Evolutionary conservation across 257 asterid genomes (phyloP).

Genomic region (Perilla frutescens): DNA sequence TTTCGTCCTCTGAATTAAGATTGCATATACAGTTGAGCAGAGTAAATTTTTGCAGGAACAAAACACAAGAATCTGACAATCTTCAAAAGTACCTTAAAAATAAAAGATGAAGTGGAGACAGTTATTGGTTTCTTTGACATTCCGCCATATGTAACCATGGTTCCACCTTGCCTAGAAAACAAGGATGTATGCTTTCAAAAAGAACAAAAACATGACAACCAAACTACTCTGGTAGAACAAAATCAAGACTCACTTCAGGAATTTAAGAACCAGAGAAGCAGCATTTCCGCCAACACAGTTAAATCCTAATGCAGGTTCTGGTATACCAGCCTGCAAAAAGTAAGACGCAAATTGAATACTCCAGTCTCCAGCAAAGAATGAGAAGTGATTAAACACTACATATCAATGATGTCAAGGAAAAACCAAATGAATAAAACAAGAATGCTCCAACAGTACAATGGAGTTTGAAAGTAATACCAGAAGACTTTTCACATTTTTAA

Average conservation of each 20-base stretch:
- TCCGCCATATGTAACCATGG: slow-evolving; percentile 98
- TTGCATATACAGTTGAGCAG: slow-evolving; percentile 2
- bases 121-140: slow-evolving; percentile 95
- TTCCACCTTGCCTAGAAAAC: slow-evolving; percentile 78
- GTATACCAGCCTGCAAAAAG: slow-evolving; percentile 61
- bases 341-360: not conserved
- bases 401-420: slow-evolving; percentile 18
- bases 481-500: slow-evolving; percentile 73
- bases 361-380: slow-evolving; percentile 16
- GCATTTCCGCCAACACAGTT: slow-evolving; percentile 98
- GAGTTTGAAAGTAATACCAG: slow-evolving; percentile 61
- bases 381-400: slow-evolving; percentile 16
- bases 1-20: not conserved
- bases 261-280: slow-evolving; percentile 85
- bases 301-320: slow-evolving; percentile 87
- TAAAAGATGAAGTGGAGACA: slow-evolving; percentile 80
- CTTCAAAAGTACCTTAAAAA: slow-evolving; percentile 71
- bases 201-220: not conserved
- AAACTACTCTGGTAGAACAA: slow-evolving; percentile 15
- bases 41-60: slow-evolving; percentile 11
- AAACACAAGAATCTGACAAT: not conserved
- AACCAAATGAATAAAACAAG: slow-evolving; percentile 3
- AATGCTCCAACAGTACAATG: not conserved
- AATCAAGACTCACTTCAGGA: slow-evolving; percentile 64
- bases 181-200: slow-evolving; percentile 28